Conservation (phyloP, 176 grass and related monocot genomes). For the Musa acuminata region DNA sequence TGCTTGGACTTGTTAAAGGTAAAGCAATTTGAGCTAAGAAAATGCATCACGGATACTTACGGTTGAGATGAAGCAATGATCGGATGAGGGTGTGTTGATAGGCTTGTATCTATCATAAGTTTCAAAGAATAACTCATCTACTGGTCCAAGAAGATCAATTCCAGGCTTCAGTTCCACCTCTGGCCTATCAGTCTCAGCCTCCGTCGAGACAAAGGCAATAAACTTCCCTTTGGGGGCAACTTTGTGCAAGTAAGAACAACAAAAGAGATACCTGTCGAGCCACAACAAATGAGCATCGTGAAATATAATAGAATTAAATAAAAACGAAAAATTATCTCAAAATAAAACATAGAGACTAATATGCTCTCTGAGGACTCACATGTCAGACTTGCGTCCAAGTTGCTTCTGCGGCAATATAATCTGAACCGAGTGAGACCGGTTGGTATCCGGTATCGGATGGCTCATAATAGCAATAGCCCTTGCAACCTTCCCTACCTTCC, state of each 20-base stretch:
- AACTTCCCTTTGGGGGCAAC: slow-evolving; percentile 87
- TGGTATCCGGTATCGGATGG: slow-evolving; percentile 68
- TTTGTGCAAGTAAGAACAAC: slow-evolving; percentile 92
- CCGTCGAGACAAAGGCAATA: slow-evolving; percentile 84
- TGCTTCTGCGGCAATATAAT: slow-evolving; percentile 93
- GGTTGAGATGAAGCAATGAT: slow-evolving; percentile 82
- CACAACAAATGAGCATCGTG: slow-evolving; percentile 18
- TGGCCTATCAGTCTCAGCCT: slow-evolving; percentile 63
- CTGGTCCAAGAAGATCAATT: slow-evolving; percentile 67
- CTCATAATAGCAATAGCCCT: slow-evolving; percentile 94
- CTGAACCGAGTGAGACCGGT: slow-evolving; percentile 81
- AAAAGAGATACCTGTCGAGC: slow-evolving; percentile 76
- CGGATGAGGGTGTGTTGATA: slow-evolving; percentile 72
- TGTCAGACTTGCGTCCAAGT: slow-evolving; percentile 85
- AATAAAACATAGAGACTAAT: background rate
- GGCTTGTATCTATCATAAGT: slow-evolving; percentile 83
- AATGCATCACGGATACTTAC: slow-evolving; percentile 26
- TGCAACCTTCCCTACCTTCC: slow-evolving; percentile 74
- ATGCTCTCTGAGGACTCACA: slow-evolving; percentile 42
- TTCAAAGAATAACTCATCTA: slow-evolving; percentile 88
- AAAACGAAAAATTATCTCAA: slow-evolving; percentile 4
- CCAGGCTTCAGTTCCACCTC: slow-evolving; percentile 66
- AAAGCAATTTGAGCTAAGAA: slow-evolving; percentile 5
- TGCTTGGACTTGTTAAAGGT: slow-evolving; percentile 18
- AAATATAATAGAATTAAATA: slow-evolving; percentile 16